Base-by-base conservation (phyloP, 2,329 filamentous ascomycete species). In the Claviceps pazoutovae region DNA sequence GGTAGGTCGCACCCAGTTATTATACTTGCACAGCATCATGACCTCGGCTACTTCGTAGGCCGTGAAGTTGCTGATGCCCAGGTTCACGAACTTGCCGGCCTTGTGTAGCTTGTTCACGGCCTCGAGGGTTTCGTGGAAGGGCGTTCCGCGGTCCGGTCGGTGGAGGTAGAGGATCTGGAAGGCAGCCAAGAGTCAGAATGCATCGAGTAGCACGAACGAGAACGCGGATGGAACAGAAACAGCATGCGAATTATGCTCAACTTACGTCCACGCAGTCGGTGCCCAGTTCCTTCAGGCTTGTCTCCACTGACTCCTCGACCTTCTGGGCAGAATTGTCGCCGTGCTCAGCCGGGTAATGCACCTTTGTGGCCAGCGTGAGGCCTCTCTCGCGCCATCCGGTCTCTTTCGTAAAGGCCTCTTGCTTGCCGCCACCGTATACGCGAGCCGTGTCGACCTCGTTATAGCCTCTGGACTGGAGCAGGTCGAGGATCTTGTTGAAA, bases 21-120 rank as follows among this genome's bases (percentile, higher is more conserved):
- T 83, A 68, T 85, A 80, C 59, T 84, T 84, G 73, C 86, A 91
- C 41, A 82, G 83, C 66, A 88, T 78, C 53, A 84, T 84, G 9
- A 94, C 79, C 68, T 95, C 89, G 0, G 88, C 88, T 9, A 95
- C 86, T 65, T 95, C 89, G 63, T 84, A 93, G 0, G 88, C 83
- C 0, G 88, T 86, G 64, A 83, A 95, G 69, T 95, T 95, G 59
- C 80, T 86, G 53, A 96, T 69, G 2, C 88, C 89, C 13, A 95
- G 71, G 49, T 79, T 77, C 19, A 88, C 80, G 61, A 96, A 95
- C 64, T 91, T 93, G 54, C 88, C 88, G 52, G 85, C 79, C 67
- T 88, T 87, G 73, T 95, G 87, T 49, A 95, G 70, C 67, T 88
- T 81, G 64, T 95, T 79, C 54, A 89, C 74, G 4, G 83, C 85